Base-by-base conservation (phyloP, 345 rosid species). In the Limnanthes douglasii region DNA sequence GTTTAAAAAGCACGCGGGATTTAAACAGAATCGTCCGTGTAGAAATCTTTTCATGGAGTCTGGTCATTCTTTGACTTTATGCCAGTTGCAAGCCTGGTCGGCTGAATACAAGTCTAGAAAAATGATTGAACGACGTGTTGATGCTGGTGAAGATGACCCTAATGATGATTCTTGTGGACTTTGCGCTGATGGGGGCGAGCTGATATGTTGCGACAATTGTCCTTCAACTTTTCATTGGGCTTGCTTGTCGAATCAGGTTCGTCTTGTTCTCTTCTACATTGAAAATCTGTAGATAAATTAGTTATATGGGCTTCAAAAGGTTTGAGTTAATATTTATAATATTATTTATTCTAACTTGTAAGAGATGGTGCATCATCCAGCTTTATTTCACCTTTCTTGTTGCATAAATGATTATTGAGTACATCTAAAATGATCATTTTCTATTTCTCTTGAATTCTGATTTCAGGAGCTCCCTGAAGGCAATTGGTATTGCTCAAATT, bases 111-210 rank as follows among this genome's bases (percentile, higher is more conserved):
- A 69, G 51, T 57, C 57, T 37, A 62, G 90, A 43, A 82, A 78
- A 64, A 69, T 37, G 24, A 54, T 59, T 53, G 59, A 13, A 25
- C 51, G 35, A 45, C 45, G 63, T 11, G 69, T 61, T 46, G 68
- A 61, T 60, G 45, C 40, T 39, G 72, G 59, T 43, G 78, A 75
- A 10, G 66, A 72, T 53, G 97, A 88, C 60, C 70, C 49, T 53
- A 88, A 88, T 58, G 97, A 88, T 46, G 97, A 88, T 65, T 82
- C 93, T 34, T 88, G 97, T 65, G 97, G 95, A 45, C 40, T 75
- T 14, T 88, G 95, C 56, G 97, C 93, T 54, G 81, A 78, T 47
- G 93, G 70, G 11, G 97, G 97, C 18, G 93, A 78, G 59, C 54
- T 88, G 66, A 68, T 88, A 54, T 88, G 97, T 57, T 88, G 97